Evolutionary conservation across 2,329 filamentous ascomycete genomes (phyloP).

Genomic region (Monosporascus sp.): DNA sequence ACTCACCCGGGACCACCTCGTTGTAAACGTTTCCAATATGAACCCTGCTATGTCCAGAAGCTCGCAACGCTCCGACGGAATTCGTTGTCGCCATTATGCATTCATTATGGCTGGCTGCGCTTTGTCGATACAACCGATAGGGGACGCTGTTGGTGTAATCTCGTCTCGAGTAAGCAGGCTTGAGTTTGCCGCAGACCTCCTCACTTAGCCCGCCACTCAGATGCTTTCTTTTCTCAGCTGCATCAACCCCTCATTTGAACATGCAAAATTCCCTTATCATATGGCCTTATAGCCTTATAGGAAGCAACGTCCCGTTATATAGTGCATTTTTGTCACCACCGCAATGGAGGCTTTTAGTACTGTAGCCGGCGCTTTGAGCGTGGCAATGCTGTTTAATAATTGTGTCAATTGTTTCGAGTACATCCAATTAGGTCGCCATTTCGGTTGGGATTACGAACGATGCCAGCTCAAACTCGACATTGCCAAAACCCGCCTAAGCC

Average conservation of each 20-base stretch:
- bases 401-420: constrained; percentile 36
- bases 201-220: constrained; percentile 1
- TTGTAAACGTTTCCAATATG: background rate
- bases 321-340: constrained; percentile 9
- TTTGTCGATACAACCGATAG: background rate
- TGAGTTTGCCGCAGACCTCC: background rate
- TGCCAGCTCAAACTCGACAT: constrained; percentile 29
- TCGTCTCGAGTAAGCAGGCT: background rate
- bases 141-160: background rate
- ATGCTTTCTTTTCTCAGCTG: constrained; percentile 2
- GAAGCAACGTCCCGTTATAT: background rate
- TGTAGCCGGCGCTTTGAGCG: constrained; percentile 25
- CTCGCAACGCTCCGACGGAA: background rate
- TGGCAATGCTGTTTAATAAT: constrained; percentile 31
- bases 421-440: constrained; percentile 31
- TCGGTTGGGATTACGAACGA: constrained; percentile 28
- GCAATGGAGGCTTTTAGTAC: constrained; percentile 17
- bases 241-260: constrained; percentile 1
- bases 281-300: background rate
- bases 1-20: background rate
- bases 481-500: constrained; percentile 24
- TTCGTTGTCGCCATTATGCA: background rate
- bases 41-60: background rate
- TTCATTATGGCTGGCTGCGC: background rate
- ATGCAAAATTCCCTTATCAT: background rate